Evolutionary conservation across 2,329 filamentous ascomycete species (phyloP).

Genomic region (Pleurostoma richardsiae): DNA sequence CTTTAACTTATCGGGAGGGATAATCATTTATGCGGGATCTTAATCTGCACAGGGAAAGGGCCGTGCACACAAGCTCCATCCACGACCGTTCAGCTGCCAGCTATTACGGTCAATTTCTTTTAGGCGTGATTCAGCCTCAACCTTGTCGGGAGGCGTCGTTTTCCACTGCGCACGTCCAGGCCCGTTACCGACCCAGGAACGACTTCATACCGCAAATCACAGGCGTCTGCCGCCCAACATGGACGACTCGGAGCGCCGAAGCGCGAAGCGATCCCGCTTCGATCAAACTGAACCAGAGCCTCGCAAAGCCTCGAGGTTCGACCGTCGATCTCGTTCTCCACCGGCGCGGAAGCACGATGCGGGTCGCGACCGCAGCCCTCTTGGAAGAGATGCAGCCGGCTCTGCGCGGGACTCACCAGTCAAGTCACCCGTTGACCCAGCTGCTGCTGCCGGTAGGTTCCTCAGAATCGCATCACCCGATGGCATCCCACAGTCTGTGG

Average conservation of each 20-base stretch:
- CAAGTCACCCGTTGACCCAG: slow-evolving; percentile 59
- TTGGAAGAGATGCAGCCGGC: slow-evolving; percentile 23
- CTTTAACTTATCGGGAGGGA: no score
- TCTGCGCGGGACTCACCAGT: slow-evolving; percentile 28
- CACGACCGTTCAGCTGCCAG: no score
- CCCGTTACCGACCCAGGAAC: no score
- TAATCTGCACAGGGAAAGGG: no score
- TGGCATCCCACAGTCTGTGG: not conserved
- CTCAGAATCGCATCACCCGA: no score
- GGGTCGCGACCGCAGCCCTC: slow-evolving; percentile 75
- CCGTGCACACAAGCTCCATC: no score
- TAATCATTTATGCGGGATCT: no score
- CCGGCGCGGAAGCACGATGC: slow-evolving; percentile 61
- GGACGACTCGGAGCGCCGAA: slow-evolving; percentile 72
- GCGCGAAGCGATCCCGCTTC: slow-evolving; percentile 83
- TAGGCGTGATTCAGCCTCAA: no score
- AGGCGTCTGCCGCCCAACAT: slow-evolving; percentile 34
- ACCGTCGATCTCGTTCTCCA: slow-evolving; percentile 86
- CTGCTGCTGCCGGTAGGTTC: slow-evolving; percentile 68
- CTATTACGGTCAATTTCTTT: no score
- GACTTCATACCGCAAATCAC: no score
- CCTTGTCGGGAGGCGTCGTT: no score
- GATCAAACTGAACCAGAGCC: slow-evolving; percentile 85
- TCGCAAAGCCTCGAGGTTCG: slow-evolving; percentile 74
- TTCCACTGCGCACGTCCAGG: no score